Percentiles rank a stretch among this genome's conserved stretches.
Evolutionary conservation across 345 rosid species (phyloP).

Genomic region (Erucastrum elatum): DNA sequence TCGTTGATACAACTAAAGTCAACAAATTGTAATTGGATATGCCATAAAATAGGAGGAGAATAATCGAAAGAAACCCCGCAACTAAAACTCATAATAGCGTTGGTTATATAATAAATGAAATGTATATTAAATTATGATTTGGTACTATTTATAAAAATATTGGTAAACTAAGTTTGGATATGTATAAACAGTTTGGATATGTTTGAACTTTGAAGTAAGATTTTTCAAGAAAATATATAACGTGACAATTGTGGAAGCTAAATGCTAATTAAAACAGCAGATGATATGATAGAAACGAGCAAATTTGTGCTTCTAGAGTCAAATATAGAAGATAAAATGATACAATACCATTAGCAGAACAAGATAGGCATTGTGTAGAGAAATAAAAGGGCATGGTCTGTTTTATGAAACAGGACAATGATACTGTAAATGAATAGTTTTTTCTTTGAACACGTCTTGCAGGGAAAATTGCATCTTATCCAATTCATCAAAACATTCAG

Average conservation of each 20-base stretch:
- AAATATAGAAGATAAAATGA: background rate
- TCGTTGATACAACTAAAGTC: slow-evolving; percentile 8
- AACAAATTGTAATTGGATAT: background rate
- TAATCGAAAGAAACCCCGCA: slow-evolving; percentile 25
- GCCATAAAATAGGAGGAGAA: slow-evolving; percentile 1
- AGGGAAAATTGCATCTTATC: background rate
- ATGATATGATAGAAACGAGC: too few species aligned
- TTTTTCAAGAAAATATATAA: background rate
- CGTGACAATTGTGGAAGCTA: too few species aligned
- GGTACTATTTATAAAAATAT: background rate
- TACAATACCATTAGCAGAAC: background rate
- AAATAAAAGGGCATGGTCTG: too few species aligned
- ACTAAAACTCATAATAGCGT: slow-evolving; percentile 22
- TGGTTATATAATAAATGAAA: slow-evolving; percentile 22
- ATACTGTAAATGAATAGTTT: too few species aligned
- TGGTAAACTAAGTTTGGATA: slow-evolving; percentile 21
- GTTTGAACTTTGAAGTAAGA: background rate
- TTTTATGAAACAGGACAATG: too few species aligned
- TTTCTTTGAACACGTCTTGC: too few species aligned
- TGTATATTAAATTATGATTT: slow-evolving; percentile 12
- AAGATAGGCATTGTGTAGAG: too few species aligned
- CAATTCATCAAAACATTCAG: background rate
- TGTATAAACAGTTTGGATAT: slow-evolving; percentile 31
- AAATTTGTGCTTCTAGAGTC: background rate
- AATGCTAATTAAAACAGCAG: too few species aligned